Percentiles rank a stretch among this genome's conserved stretches.
phyloP scores from a whole-genome alignment of 2,329 filamentous ascomycete species.

The Cordyceps farinosa region DNA sequence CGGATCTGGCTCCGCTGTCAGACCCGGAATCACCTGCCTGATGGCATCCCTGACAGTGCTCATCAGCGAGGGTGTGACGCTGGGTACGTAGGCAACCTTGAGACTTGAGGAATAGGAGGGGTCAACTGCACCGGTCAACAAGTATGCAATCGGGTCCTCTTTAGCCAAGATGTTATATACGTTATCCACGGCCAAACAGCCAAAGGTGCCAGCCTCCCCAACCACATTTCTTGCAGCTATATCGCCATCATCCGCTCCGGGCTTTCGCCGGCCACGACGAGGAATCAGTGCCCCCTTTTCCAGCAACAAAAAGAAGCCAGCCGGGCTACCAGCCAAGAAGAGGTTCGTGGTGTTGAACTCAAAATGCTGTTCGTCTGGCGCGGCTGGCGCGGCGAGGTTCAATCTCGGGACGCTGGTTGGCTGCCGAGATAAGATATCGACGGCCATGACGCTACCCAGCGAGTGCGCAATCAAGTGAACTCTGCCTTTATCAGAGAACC shows the following conservation, averaged over 20 bases:
- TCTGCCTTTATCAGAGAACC: conserved; percentile 73
- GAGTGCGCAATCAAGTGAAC: conserved; percentile 94
- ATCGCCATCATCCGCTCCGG: conserved; percentile 65
- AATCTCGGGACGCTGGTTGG: conserved; percentile 64
- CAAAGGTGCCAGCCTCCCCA: conserved; percentile 77
- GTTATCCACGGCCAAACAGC: conserved; percentile 91
- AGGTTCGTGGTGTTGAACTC: conserved; percentile 90
- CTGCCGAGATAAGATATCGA: conserved; percentile 87
- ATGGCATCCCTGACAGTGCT: conserved; percentile 61
- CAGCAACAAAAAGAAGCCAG: conserved; percentile 86
- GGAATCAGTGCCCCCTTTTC: conserved; percentile 71
- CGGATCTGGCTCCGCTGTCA: conserved; percentile 31
- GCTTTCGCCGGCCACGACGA: conserved; percentile 70
- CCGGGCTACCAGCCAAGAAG: conserved; percentile 86
- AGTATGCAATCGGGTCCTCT: conserved; percentile 78
- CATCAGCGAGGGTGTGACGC: conserved; percentile 62
- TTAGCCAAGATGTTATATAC: conserved; percentile 85
- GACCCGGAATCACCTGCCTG: conserved; percentile 57
- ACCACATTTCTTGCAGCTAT: conserved; percentile 56
- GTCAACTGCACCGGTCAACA: conserved; percentile 88
- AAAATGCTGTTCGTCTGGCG: conserved; percentile 57
- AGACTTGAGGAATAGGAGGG: conserved; percentile 71
- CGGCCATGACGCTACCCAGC: conserved; percentile 87
- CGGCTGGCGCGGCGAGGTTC: conserved; percentile 39
- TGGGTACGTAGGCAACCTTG: conserved; percentile 75